phyloP scores from a whole-genome alignment of 805 yeast genomes.

The Myxozyma monticola region DNA sequence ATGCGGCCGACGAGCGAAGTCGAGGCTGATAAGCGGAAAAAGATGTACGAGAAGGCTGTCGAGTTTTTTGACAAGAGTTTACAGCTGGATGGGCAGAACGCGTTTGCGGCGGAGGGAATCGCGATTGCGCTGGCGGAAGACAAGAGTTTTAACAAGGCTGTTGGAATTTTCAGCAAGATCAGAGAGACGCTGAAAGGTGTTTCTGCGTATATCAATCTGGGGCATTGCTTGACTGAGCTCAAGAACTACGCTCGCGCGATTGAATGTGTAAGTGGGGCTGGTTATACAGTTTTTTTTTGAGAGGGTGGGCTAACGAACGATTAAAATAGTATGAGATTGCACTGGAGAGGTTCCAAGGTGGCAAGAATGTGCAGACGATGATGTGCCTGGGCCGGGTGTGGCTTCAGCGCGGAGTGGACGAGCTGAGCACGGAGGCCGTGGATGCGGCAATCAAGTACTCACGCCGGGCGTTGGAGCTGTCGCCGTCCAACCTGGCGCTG shows the following conservation, averaged over 20 bases:
- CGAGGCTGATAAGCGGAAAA: slow-evolving; percentile 61
- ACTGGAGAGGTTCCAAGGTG: slow-evolving; percentile 57
- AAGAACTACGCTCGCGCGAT: slow-evolving; percentile 82
- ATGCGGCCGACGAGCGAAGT: slow-evolving; percentile 50
- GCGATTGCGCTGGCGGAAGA: slow-evolving; percentile 86
- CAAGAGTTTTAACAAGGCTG: slow-evolving; percentile 64
- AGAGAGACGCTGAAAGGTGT: slow-evolving; percentile 87
- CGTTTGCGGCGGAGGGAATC: slow-evolving; percentile 96
- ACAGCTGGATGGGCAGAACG: slow-evolving; percentile 77
- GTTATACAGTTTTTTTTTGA: slow-evolving; percentile 21
- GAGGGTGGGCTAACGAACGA: not conserved
- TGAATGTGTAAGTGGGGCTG: slow-evolving; percentile 45
- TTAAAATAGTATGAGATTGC: slow-evolving; percentile 69
- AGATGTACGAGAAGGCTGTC: slow-evolving; percentile 83
- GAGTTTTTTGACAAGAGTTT: slow-evolving; percentile 88
- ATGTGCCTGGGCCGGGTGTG: slow-evolving; percentile 84
- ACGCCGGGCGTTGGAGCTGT: slow-evolving; percentile 52
- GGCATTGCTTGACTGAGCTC: slow-evolving; percentile 81
- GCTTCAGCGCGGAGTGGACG: slow-evolving; percentile 73
- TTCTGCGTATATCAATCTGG: slow-evolving; percentile 79
- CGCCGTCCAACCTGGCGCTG: slow-evolving; percentile 48
- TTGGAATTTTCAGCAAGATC: slow-evolving; percentile 82
- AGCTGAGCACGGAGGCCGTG: slow-evolving; percentile 61
- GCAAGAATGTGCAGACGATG: slow-evolving; percentile 63
- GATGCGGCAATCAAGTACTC: slow-evolving; percentile 64